These are phyloP conservation scores for Pleurotus tuoliensis DNA, from an alignment of 768 basidiomycete species.

Conservation along the genomic window DNA sequence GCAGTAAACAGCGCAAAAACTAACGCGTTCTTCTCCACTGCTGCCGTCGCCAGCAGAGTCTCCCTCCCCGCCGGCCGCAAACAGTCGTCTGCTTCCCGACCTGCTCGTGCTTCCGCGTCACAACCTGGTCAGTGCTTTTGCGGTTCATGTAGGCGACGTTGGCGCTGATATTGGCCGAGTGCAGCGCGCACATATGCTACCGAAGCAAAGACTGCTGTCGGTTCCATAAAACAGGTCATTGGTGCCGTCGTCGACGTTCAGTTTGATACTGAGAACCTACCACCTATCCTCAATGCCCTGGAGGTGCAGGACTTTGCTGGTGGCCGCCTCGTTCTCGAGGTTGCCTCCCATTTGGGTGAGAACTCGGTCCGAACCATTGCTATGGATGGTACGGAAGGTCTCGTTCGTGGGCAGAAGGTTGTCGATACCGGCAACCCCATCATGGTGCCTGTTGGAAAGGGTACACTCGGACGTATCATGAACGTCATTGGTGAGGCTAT, in stretches of 20 bases:
- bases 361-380: slow-evolving; percentile 99
- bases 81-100: slow-evolving; percentile 46
- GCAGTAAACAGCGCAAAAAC: slow-evolving; percentile 72
- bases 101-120: slow-evolving; percentile 42
- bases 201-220: slow-evolving; percentile 69
- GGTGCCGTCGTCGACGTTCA: slow-evolving; percentile 99
- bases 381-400: slow-evolving; percentile 99
- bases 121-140: slow-evolving; percentile 44
- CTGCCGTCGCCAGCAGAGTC: slow-evolving; percentile 54
- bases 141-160: not conserved
- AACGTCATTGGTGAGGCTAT: slow-evolving; percentile 99
- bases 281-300: slow-evolving; percentile 97
- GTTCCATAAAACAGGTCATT: slow-evolving; percentile 96
- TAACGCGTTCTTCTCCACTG: slow-evolving; percentile 78
- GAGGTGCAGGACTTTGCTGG: slow-evolving; percentile 94
- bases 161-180: slow-evolving; percentile 10
- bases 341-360: slow-evolving; percentile 97
- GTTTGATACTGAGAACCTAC: slow-evolving; percentile 92
- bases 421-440: slow-evolving; percentile 97
- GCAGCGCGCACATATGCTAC: slow-evolving; percentile 88
- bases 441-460: slow-evolving; percentile 91
- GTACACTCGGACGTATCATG: slow-evolving; percentile 98
- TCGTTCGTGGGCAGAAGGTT: slow-evolving; percentile 97
- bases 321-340: slow-evolving; percentile 97
- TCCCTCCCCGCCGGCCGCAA: slow-evolving; percentile 39